phyloP scores from a whole-genome alignment of 352 stramenopile species.

The Phytophthora colocasiae region DNA sequence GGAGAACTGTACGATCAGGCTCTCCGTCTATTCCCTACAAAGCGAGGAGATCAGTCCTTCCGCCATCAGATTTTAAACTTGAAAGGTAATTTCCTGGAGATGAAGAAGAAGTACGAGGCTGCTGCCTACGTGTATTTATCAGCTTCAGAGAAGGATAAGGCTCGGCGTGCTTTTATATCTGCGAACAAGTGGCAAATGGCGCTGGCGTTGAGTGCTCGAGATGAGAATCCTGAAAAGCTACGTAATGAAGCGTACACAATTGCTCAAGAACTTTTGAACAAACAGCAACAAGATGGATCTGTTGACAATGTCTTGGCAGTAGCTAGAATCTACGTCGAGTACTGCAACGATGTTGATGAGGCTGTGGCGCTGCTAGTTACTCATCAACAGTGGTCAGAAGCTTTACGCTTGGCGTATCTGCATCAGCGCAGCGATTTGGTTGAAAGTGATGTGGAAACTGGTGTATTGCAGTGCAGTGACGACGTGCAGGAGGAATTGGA shows the following conservation, averaged over 20 bases:
- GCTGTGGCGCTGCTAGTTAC: constrained; percentile 69
- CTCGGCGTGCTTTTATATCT: constrained; percentile 61
- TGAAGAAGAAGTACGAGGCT: constrained; percentile 47
- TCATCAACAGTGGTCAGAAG: constrained; percentile 67
- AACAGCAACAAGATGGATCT: constrained; percentile 30
- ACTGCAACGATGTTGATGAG: constrained; percentile 77
- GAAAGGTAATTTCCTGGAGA: constrained; percentile 58
- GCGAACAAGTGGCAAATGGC: constrained; percentile 71
- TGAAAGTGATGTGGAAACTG: constrained; percentile 76
- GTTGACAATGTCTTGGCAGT: constrained; percentile 44
- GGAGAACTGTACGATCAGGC: constrained; percentile 63
- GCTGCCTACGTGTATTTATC: constrained; percentile 75
- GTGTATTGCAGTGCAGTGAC: constrained; percentile 51
- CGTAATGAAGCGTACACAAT: constrained; percentile 58
- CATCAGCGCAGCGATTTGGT: constrained; percentile 67
- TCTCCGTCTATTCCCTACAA: constrained; percentile 46
- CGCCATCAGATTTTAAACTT: constrained; percentile 49
- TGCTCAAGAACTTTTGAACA: constrained; percentile 56
- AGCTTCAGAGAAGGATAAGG: constrained; percentile 43
- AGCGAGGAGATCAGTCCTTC: constrained; percentile 34
- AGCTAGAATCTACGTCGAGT: constrained; percentile 74
- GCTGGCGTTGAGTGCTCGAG: constrained; percentile 47
- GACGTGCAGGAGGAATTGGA: constrained; percentile 61
- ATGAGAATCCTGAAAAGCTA: constrained; percentile 36
- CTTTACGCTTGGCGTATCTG: constrained; percentile 61